Evolutionary conservation across 176 grass and related monocot species (phyloP), one percentile per base, ranked within the genome.

Genomic region (Oryza coarctata): DNA sequence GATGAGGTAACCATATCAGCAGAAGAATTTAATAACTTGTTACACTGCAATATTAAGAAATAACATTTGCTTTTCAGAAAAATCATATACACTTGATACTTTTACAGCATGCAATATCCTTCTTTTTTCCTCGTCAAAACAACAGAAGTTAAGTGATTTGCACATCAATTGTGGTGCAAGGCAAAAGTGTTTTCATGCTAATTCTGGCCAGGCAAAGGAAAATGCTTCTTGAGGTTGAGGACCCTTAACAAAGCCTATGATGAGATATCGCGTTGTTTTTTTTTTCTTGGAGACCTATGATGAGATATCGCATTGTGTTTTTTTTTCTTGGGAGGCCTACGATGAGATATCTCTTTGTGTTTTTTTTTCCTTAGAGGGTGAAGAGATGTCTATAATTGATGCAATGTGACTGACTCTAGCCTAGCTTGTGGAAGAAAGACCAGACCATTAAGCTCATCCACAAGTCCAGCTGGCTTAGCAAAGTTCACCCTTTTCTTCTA

Each of bases 201-300:
- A 18, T 76, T 84, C 33, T 35, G 67, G 82, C 73, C 33, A 35
- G 67, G 73, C 82, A 57, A 43, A n/a, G 45, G 63, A 14, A 39
- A 1, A 25, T 67, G 50, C 5, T 15, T 15, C 33, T 41, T 26
- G 68, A 70, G n/a, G 35, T 3, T 26, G 68, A 70, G 11, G 35
- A 3, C 67, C 34, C 20, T 39, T 39, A 0, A 25, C 11, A 40
- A 39, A 26, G 22, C n/a, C 55, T 60, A 25, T 25, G 55, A 25
- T 60, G n/a, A 60, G 50, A 49, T 49, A 15, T 3, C 6, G 45
- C 45, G 18, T 17, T 49, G 45, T 49, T 49, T 12, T 17, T 47
- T 18, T 47, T 49, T 11, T 17, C 5, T n/a, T n/a, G n/a, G n/a
- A n/a, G n/a, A n/a, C n/a, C 55, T 60, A 25, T 25, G 55, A 25